Evolutionary conservation across 2,329 filamentous ascomycete genomes (phyloP).

Genomic region (Aquanectria penicillioides): DNA sequence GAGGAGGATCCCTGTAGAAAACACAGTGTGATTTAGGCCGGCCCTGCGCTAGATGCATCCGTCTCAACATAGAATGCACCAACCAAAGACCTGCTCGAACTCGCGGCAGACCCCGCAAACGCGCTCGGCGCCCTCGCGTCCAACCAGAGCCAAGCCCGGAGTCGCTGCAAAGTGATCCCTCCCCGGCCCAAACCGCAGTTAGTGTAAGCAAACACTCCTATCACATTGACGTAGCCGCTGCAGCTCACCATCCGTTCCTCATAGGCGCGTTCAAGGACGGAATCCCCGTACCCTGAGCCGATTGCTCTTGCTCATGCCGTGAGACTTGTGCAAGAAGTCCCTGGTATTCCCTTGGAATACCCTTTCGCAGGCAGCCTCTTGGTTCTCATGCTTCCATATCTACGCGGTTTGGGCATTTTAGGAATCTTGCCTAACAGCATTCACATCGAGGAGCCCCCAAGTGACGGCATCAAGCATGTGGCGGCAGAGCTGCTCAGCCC

Average conservation of each 20-base stretch:
- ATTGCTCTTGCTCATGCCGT: neutral
- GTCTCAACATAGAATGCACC: neutral
- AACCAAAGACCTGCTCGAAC: neutral
- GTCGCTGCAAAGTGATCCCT: too few relatives aligned
- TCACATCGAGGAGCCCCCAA: neutral
- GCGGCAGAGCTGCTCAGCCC: neutral
- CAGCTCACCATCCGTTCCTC: too few relatives aligned
- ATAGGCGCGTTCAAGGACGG: neutral
- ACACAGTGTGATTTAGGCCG: neutral
- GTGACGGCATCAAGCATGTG: neutral
- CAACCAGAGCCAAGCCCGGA: too few relatives aligned
- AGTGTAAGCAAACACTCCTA: too few relatives aligned
- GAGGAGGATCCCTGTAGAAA: neutral
- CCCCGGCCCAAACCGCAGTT: too few relatives aligned
- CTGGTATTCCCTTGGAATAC: neutral
- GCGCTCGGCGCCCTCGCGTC: too few relatives aligned
- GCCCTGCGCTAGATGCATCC: neutral
- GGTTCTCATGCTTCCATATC: neutral
- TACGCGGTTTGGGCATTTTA: neutral
- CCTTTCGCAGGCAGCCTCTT: neutral
- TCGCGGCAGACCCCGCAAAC: slow-evolving; percentile 1
- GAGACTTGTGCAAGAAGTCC: neutral
- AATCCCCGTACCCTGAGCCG: neutral
- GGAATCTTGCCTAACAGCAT: neutral
- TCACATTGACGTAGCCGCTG: too few relatives aligned